A percentile compares a stretch with the other conserved stretches of the same genome.
Evolutionary conservation across 148 eudicot species (phyloP).

Genomic region (Cornus florida): DNA sequence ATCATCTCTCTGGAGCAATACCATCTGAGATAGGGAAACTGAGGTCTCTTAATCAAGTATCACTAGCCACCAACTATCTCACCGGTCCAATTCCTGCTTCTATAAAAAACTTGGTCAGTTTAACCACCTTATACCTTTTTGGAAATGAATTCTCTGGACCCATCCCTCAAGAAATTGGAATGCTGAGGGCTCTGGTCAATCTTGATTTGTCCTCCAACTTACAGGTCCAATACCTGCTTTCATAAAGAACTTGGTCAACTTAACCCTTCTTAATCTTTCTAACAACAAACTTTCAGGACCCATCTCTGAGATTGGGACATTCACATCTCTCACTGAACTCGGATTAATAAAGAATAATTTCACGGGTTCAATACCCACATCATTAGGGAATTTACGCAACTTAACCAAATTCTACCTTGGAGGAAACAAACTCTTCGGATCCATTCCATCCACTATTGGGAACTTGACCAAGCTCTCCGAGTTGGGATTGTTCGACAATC

Average conservation of each 20-base stretch:
- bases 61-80: neutral
- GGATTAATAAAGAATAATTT: no score
- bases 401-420: no score
- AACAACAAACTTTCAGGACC: no score
- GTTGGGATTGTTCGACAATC: neutral
- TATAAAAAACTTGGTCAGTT: constrained; percentile 3
- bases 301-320: no score
- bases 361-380: no score
- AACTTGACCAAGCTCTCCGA: neutral
- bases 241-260: no score
- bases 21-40: constrained; percentile 2
- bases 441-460: constrained; percentile 1
- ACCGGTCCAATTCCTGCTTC: neutral
- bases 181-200: neutral
- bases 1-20: neutral
- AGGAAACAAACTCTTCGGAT: constrained; percentile 3
- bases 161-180: constrained; percentile 6
- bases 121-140: neutral
- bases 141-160: constrained; percentile 1
- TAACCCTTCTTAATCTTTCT: no score
- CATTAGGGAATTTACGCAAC: no score
- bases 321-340: no score
- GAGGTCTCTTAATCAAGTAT: neutral
- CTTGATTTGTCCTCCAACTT: neutral
- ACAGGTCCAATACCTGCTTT: no score